phyloP scores from a whole-genome alignment of 2,329 filamentous ascomycete genomes.

The Amesomyces nigricolor region DNA sequence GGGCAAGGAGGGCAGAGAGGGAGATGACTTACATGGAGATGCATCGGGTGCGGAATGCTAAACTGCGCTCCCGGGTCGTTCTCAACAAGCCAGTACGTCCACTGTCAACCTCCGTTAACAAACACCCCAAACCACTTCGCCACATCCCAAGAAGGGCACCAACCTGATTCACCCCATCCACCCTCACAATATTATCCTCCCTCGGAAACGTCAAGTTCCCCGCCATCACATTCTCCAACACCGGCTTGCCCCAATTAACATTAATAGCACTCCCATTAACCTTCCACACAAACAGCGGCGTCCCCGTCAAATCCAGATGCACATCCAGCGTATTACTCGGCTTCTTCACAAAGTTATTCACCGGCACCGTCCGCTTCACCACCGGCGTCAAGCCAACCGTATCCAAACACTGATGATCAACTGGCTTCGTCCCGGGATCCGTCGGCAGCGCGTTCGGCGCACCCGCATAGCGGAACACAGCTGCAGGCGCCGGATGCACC shows the following conservation, averaged over 20 bases:
- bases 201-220: slow-evolving; percentile 28
- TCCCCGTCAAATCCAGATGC: slow-evolving; percentile 17
- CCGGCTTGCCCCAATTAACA: slow-evolving; percentile 35
- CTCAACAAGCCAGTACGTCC: slow-evolving; percentile 33
- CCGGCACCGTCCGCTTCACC: slow-evolving; percentile 22
- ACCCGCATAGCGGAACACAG: slow-evolving; percentile 29
- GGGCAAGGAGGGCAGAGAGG: background rate
- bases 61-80: slow-evolving; percentile 29
- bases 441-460: slow-evolving; percentile 25
- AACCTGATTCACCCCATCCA: slow-evolving; percentile 22
- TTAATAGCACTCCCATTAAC: slow-evolving; percentile 30
- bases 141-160: background rate
- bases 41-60: slow-evolving; percentile 28
- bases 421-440: slow-evolving; percentile 18
- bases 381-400: slow-evolving; percentile 27
- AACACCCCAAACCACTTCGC: background rate
- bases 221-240: slow-evolving; percentile 31
- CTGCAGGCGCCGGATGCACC: slow-evolving; percentile 27
- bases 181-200: slow-evolving; percentile 25
- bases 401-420: slow-evolving; percentile 24
- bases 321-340: slow-evolving; percentile 24
- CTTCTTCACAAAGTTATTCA: slow-evolving; percentile 20
- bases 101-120: slow-evolving; percentile 14
- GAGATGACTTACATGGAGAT: slow-evolving; percentile 26
- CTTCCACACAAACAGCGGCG: slow-evolving; percentile 27